Evolutionary conservation across 805 yeast species (phyloP), one percentile per base, ranked within the genome.

Genomic region (Candida glaebosa): DNA sequence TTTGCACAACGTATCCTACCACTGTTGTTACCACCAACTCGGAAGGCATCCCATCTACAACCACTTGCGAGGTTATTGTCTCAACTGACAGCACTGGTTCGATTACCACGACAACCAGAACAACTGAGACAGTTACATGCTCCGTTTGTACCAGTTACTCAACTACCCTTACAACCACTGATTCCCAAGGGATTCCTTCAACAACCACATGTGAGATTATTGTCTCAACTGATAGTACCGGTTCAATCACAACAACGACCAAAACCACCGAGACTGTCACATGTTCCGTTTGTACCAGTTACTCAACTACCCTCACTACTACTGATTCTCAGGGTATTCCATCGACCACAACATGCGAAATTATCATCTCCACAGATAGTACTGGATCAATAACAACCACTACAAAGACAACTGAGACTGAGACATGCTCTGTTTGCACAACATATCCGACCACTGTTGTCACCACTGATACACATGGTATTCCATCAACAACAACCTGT

Each of bases 41-140:
- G 14, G 42, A 34, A 18, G 48, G 49, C 15, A 47, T 41, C 9
- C 45, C 47, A 25, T 48, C 31, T 18, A 52, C 57, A 16, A 42
- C 42, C 5, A 33, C 45, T 14, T 44, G 53, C 16, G 50, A 52
- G 24, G 56, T 41, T 16, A 30, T 39, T 26, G 47, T 50, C 8
- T 42, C 54, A 3, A 50, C 54, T 19, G 38, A 48, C 31, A 36
- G 46, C 7, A 39, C 18, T 42, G 34, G 26, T 18, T 34, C 37
- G 14, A 18, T 24, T 16, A 14, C 25, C 17, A 43, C 45, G 3
- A 33, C 28, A 25, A 33, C 37, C 6, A 18, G 19, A 19, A 19
- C 38, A 5, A 9, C 14, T n/a, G n/a, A 45, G 18, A n/a, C n/a
- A n/a, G n/a, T n/a, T n/a, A n/a, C n/a, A n/a, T 15, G 45, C 33